Conservation (phyloP, 108 stramenopile genomes). For the Cyclotella sp. region DNA sequence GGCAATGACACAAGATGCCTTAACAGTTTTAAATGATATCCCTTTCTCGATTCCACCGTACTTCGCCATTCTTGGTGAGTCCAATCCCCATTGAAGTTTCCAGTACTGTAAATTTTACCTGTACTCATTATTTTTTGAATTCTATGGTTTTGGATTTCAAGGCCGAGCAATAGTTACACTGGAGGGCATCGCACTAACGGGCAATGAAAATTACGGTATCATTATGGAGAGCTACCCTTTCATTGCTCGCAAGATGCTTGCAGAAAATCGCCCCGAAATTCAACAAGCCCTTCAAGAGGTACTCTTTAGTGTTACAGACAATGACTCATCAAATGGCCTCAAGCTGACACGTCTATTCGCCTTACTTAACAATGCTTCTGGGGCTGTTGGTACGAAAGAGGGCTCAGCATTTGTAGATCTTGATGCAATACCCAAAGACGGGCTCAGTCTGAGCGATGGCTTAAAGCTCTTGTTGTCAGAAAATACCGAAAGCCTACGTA, state of each 20-base stretch:
- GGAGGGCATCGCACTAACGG: conserved; percentile 89
- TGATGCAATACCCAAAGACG: conserved; percentile 84
- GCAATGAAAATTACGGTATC: conserved; percentile 86
- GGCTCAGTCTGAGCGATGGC: conserved; percentile 68
- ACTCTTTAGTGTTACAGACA: conserved; percentile 67
- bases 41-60: conserved; percentile 89
- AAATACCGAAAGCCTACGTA: conserved; percentile 73
- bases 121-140: background rate
- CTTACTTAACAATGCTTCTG: conserved; percentile 86
- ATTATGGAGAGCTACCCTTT: conserved; percentile 92
- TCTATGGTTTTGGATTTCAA: conserved; percentile 57
- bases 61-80: conserved; percentile 56
- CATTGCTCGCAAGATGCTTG: conserved; percentile 86
- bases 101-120: background rate
- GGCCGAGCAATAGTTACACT: conserved; percentile 89
- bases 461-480: conserved; percentile 79
- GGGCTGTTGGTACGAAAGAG: conserved; percentile 67
- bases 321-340: conserved; percentile 54
- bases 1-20: conserved; percentile 74
- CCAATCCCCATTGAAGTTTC: background rate
- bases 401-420: conserved; percentile 88
- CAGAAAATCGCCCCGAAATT: conserved; percentile 79
- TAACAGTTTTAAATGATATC: conserved; percentile 89
- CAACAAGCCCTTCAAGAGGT: conserved; percentile 87
- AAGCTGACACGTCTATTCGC: conserved; percentile 79